A percentile compares a stretch with the other conserved stretches of the same genome.
phyloP scores from a whole-genome alignment of 78 protist species.

The Speleostelium caveatum region DNA sequence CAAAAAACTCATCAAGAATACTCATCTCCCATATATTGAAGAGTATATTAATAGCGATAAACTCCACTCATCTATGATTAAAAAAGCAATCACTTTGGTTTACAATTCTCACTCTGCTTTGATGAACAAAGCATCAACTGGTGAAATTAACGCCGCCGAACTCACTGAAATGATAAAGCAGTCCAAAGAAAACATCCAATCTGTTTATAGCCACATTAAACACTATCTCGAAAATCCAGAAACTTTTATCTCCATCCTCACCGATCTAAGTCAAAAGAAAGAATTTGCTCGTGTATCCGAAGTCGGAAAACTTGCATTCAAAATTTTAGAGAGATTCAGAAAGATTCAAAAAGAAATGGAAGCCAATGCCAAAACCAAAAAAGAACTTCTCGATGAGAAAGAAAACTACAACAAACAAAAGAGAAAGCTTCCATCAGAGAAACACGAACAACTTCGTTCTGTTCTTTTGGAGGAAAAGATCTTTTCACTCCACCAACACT shows the following conservation, averaged over 20 bases:
- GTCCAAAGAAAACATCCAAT: conserved; percentile 21
- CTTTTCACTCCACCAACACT: neutral
- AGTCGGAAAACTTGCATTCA: conserved; percentile 40
- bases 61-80: conserved; percentile 4
- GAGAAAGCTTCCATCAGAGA: conserved; percentile 39
- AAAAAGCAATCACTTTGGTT: neutral
- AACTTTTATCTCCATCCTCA: neutral
- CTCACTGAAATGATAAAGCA: neutral
- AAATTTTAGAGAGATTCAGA: neutral
- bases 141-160: neutral
- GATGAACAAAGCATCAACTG: neutral
- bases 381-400: neutral
- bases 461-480: neutral
- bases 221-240: conserved; percentile 48
- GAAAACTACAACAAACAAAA: conserved; percentile 33
- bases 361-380: neutral
- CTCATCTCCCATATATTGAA: neutral
- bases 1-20: neutral
- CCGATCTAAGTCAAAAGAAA: neutral
- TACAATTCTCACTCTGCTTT: neutral
- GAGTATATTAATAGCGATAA: neutral
- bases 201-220: neutral
- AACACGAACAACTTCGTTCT: conserved; percentile 11
- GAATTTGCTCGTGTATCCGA: conserved; percentile 9
- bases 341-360: neutral